A percentile compares a stretch with the other conserved stretches of the same genome.
Conservation (phyloP, 225 moss, liverwort and hornwort species). For the Bryum argenteum region DNA sequence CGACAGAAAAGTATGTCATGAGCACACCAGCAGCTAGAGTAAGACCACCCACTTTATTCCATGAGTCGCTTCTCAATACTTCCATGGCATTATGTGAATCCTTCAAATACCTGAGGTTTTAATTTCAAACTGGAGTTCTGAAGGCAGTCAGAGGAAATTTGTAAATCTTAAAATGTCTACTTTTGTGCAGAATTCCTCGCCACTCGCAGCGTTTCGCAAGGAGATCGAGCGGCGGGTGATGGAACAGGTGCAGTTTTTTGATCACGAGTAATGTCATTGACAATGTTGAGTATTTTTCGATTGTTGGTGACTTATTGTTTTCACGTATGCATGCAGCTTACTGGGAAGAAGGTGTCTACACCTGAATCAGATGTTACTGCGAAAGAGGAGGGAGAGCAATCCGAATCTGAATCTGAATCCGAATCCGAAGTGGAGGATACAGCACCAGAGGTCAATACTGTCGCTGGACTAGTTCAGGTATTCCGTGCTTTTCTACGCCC, state of each 20-base stretch:
- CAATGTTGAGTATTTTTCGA: neutral
- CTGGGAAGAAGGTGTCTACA: conserved; percentile 45
- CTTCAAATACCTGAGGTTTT: neutral
- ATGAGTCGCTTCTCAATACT: neutral
- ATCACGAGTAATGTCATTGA: conserved; percentile 5
- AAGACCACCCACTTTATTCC: conserved; percentile 28
- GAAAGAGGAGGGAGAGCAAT: conserved; percentile 20
- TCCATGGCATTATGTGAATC: neutral
- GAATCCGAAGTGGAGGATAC: conserved; percentile 22
- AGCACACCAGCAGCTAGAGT: conserved; percentile 80
- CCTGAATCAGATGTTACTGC: conserved; percentile 26
- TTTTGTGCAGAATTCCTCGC: conserved; percentile 75
- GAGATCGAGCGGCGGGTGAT: conserved; percentile 97
- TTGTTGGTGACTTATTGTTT: neutral
- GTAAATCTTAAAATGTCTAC: neutral
- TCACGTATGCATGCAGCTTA: conserved; percentile 48
- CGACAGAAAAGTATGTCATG: conserved; percentile 70
- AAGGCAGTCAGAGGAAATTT: neutral
- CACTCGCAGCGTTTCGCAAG: conserved; percentile 83
- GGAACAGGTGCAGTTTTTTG: conserved; percentile 65
- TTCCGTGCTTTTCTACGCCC: conserved; percentile 1
- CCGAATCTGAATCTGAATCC: too few relatives aligned
- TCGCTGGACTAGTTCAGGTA: conserved; percentile 40
- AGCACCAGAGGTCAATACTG: conserved; percentile 13
- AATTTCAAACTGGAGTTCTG: neutral